Evolutionary conservation across 768 basidiomycete species (phyloP), one percentile per base, ranked within the genome.

Genomic region (Lyophyllum decastes): DNA sequence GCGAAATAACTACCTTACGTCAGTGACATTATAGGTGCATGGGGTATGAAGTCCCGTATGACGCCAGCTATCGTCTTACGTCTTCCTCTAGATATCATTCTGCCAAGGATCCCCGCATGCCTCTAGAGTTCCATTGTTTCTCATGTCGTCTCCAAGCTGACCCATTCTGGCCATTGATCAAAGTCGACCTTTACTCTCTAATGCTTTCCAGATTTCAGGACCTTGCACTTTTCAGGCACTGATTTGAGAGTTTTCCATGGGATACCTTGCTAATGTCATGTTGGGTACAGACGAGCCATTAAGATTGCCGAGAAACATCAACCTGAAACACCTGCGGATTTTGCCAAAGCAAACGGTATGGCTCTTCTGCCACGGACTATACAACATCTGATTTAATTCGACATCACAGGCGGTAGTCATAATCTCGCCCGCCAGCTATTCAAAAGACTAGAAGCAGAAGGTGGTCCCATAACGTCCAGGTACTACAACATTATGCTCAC

Each of bases 131-230:
- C 60, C 65, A 80, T 26, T 94, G 91, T 72, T 88, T 92, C 70
- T 86, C 89, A 62, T 94, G 92, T 69, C 86, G 89, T 33, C 76
- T 89, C 46, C 82, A 78, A 49, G 80, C 78, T 12, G 89, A 90
- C 62, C 71, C 78, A 38, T 84, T 84, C 57, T 92, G 89, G 87
- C 83, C 87, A 45, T 73, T 92, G 17, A 86, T 91, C 64, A 80
- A 83, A 55, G 73, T 78, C 38, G 79, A 82, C 60, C 67, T 84
- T 34, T 85, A 86, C 63, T 80, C 83, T 49, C 68, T 69, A 54
- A 83, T 90, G 72, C 74, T 89, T 26, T 76, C 79, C 10, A 85
- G 85, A 57, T 90, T 85, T 71, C 82, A 82, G 63, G 87, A 88
- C 48, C 75, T 94, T 22, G 84, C 89, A 0, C 76, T 86, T 26